Percentiles rank a stretch among this genome's conserved stretches.
Conservation (phyloP, 1,139 yeast species). For the Magnusiomyces paraingens region DNA sequence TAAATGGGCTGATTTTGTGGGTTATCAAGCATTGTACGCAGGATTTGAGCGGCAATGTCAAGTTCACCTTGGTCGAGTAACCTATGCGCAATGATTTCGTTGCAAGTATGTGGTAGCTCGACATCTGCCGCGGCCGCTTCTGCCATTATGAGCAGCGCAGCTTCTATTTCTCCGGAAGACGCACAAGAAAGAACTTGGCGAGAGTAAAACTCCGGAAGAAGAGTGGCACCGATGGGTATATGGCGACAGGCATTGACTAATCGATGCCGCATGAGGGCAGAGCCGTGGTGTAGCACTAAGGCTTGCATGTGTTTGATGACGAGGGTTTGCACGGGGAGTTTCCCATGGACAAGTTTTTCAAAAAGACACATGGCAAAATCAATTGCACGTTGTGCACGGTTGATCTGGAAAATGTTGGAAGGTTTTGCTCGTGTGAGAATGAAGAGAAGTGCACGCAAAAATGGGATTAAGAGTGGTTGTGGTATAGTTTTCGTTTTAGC, state of each 20-base stretch:
- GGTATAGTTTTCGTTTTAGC: background rate
- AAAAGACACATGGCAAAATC: background rate
- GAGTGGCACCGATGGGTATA: background rate
- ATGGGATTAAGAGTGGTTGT: background rate
- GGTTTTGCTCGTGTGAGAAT: background rate
- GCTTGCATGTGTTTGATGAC: background rate
- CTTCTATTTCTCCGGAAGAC: constrained; percentile 1
- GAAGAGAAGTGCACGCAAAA: background rate
- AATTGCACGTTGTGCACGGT: background rate
- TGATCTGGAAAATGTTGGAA: background rate
- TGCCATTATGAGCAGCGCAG: background rate
- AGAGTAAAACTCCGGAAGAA: background rate
- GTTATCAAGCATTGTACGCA: constrained; percentile 21
- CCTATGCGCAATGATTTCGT: constrained; percentile 28
- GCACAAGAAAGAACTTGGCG: background rate
- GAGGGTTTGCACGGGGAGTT: background rate
- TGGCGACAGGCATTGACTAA: background rate
- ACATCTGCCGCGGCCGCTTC: constrained; percentile 1
- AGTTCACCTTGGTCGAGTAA: constrained; percentile 25
- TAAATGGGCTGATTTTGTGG: constrained; percentile 19
- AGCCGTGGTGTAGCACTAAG: background rate
- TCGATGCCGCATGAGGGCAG: background rate
- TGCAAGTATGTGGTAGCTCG: constrained; percentile 12
- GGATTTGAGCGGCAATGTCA: constrained; percentile 27
- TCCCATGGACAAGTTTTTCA: background rate